Base-by-base conservation (phyloP, 306 rosid genomes). In the Trifolium fragiferum region DNA sequence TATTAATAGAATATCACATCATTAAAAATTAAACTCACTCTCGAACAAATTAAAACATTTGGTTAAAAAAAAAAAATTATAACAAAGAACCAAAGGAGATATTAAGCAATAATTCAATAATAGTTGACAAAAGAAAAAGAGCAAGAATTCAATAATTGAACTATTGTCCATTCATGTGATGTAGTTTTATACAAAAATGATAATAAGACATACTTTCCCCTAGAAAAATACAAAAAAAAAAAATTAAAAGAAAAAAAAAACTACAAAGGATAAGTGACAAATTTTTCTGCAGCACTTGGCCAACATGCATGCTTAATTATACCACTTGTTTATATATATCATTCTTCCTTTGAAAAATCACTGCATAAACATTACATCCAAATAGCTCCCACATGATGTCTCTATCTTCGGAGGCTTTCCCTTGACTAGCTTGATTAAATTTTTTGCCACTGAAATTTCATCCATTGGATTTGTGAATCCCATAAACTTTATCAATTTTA, bases 401-500 rank as follows among this genome's bases (percentile, higher is more conserved):
- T 76, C 80, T 41, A 86, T 82, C 19, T 50, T 71, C 12, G 81
- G 82, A 43, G 75, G 78, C 35, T 82, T 74, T 47, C 70, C 78
- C 41, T 66, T 72, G 2, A 76, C 79, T 49, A 82, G 16, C 63
- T 79, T 54, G 55, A 66, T 67, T 25, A 89, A 60, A 2, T 50
- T 11, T 67, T 55, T 75, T 57, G 71, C 78, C 75, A 82, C 51
- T 78, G 71, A 76, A 44, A 77, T 68, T 70, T 72, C 88, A 70
- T 78, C 81, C 58, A 68, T 82, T 80, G 59, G 37, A 18, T 70
- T 74, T 61, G 78, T 53, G 58, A 88, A 83, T 3, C 91, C 93
- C 80, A 75, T 78, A n/a, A 87, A 41, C 81, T 83, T 86, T 7
- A 83, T 77, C 54, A 78, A 32, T 57, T 72, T 83, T 54, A 93